phyloP scores from a whole-genome alignment of 805 yeast genomes.

The Suhomyces sp. region DNA sequence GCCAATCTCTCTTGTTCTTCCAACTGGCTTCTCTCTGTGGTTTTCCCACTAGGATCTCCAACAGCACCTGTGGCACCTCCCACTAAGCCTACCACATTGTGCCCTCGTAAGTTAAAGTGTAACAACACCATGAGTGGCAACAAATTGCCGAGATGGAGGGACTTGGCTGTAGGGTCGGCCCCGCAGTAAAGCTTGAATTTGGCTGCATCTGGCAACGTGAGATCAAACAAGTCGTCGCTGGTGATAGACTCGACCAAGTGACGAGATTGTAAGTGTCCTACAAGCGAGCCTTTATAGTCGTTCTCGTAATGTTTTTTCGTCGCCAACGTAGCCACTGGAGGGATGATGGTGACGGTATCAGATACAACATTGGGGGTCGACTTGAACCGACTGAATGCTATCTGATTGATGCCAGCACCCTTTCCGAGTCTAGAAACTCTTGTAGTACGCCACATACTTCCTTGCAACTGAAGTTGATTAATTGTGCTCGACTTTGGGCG shows the following conservation, averaged over 20 bases:
- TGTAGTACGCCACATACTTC: not conserved
- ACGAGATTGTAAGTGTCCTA: slow-evolving; percentile 36
- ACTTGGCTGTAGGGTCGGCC: slow-evolving; percentile 91
- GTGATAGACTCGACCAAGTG: slow-evolving; percentile 38
- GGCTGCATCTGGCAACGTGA: slow-evolving; percentile 25
- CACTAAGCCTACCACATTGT: slow-evolving; percentile 74
- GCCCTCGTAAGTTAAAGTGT: slow-evolving; percentile 84
- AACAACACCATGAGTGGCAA: slow-evolving; percentile 81
- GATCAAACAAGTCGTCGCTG: slow-evolving; percentile 33
- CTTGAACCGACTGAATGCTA: not conserved
- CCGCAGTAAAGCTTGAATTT: slow-evolving; percentile 78
- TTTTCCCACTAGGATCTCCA: slow-evolving; percentile 95
- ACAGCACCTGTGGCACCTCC: slow-evolving; percentile 96
- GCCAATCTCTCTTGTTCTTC: slow-evolving; percentile 46
- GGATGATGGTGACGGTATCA: slow-evolving; percentile 38
- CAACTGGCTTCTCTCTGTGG: slow-evolving; percentile 66
- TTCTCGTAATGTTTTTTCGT: slow-evolving; percentile 13
- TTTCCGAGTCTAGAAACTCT: not conserved
- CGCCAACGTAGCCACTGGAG: slow-evolving; percentile 30
- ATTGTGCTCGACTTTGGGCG: not conserved
- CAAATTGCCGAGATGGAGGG: slow-evolving; percentile 87
- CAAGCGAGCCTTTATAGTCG: slow-evolving; percentile 30
- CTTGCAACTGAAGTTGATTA: not conserved
- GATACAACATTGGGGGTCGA: slow-evolving; percentile 14
- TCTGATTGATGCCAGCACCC: not conserved